Base-by-base conservation (phyloP, 2,329 filamentous ascomycete genomes). In the Aspergillus costaricaensis region DNA sequence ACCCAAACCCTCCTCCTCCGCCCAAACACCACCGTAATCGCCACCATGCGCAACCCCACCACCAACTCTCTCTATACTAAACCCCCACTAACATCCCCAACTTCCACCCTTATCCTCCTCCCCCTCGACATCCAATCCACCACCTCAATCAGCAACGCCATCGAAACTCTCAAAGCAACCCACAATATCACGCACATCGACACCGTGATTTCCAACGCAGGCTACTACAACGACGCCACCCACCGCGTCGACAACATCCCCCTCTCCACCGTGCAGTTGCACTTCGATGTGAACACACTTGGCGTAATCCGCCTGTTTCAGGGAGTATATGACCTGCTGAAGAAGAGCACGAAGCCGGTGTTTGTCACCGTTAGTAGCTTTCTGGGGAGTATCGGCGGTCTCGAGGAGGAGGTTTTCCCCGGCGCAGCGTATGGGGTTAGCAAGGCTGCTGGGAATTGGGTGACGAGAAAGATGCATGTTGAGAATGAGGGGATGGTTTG, bases 401-500 rank as follows among this genome's bases (percentile, higher is more conserved):
- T 55, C 10, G 23, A 12, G 1, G n/a, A 21, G 25, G 53, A 55
- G 10, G 38, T 32, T 19, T 55, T 55, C 6, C 53, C 53, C 8
- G 53, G 53, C 2, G 53, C 21, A 1, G 53, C 39, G 3, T 55
- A 55, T 25, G 53, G 53, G 6, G 21, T 21, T n/a, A 55, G 53
- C 25, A 55, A 55, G 8, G 53, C 53, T 15, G 53, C 25, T 4
- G 39, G 10, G 23, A 55, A 55, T 36, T 55, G 53, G 53, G 43
- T 44, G 19, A 55, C 53, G 15, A 23, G 53, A 17, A 55, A 55
- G 25, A 55, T 55, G 41, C 53, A 55, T 55, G 27, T 55, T 12
- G 53, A 55, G 41, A 55, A 55, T 38, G n/a, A 44, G 17, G 12
- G 25, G 1, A 44, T 27, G 14, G 53, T 55, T 43, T 44, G 53